Base-by-base conservation (phyloP, 768 basidiomycete species). In the Macrolepiota albuminosa region DNA sequence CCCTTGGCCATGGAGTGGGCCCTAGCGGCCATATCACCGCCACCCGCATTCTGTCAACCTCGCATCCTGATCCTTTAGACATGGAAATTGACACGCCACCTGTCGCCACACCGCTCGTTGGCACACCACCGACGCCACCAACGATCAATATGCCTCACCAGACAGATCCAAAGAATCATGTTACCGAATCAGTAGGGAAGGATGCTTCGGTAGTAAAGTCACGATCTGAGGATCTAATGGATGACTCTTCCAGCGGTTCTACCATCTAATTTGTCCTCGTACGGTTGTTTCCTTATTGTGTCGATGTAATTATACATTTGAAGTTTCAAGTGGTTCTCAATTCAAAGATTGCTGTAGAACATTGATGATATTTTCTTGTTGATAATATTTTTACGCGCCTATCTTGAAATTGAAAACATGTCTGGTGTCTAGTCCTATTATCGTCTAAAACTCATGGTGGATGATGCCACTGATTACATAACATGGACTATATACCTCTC, bases 21-120 rank as follows among this genome's bases (percentile, higher is more conserved):
- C 89, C 89, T 4, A 91, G 89, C 70, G 87, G 81, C 2, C 81
- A 88, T 64, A 81, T 78, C 13, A 85, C 82, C n/a, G 76, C 74
- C 36, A 78, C 77, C 14, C 75, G 80, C 34, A 75, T 82, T 47
- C 63, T 81, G 37, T 76, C 77, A 7, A 68, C 65, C 11, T 56
- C 67, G 18, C 65, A 64, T 57, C 62, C n/a, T 68, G 67, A 50
- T 43, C 69, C 39, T 56, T 70, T 18, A 59, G 68, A 42, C 26
- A 80, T 81, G 78, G 79, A 81, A 33, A 72, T 80, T 1, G 81
- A 80, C 60, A 75, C 73, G 8, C 72, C 78, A 14, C 61, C 69
- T 40, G 45, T 47, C 11, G 60, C 4, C 18, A 56, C 55, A 31
- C 74, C 73, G 24, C 66, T 73, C 7, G 73, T 72, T 45, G 73